Evolutionary conservation across 2,329 filamentous ascomycete genomes (phyloP).

Genomic region (Myriosclerotinia scirpicola): DNA sequence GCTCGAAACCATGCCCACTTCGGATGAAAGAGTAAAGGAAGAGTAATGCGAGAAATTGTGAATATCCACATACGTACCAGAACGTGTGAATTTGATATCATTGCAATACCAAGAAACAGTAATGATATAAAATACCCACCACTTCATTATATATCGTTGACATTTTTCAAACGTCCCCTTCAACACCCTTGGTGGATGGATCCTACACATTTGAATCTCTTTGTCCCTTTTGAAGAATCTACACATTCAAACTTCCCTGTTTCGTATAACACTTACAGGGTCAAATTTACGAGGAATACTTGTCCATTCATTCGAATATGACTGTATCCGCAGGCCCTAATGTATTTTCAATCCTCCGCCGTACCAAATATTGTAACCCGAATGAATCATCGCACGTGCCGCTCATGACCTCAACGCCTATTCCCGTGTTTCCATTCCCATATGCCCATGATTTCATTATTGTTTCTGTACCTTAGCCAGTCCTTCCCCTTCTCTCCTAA

Average conservation of each 20-base stretch:
- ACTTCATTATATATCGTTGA: no score
- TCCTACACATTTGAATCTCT: no score
- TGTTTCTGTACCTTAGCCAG: conserved; percentile 21
- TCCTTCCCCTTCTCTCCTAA: conserved; percentile 40
- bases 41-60: background rate
- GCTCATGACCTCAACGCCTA: background rate
- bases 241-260: no score
- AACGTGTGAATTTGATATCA: background rate
- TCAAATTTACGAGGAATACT: background rate
- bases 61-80: background rate
- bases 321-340: background rate
- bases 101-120: background rate
- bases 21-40: no score
- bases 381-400: background rate
- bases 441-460: background rate
- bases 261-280: no score
- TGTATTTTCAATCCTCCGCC: background rate
- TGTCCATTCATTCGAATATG: background rate
- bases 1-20: no score
- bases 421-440: background rate
- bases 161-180: no score
- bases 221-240: no score
- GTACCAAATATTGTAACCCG: background rate
- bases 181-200: no score
- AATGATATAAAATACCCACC: no score